Base-by-base conservation (phyloP, 805 yeast species). In the Kodamaea kakaduensis region DNA sequence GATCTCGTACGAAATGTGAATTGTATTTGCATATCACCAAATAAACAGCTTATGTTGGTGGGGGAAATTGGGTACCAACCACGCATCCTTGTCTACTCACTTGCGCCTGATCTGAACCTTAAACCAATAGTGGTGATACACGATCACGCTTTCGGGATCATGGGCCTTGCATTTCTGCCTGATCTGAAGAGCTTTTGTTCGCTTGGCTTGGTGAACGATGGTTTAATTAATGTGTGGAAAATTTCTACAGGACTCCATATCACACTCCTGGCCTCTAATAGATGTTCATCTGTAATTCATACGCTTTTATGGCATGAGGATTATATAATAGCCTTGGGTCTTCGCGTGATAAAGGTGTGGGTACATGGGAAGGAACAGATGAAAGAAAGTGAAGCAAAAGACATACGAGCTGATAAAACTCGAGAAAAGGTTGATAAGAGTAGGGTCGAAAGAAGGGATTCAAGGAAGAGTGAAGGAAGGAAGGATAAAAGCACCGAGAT, bases 21-120 rank as follows among this genome's bases (percentile, higher is more conserved):
- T 30, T 75, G 84, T 40, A 50, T 81, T n/a, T 73, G 78, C 2
- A 56, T 81, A 4, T 71, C 85, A 0, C 76, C 82, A 0, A 73
- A 75, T 48, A 67, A 62, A 24, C 64, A 56, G 29, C 45, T 75
- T 4, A 52, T 83, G 17, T 87, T 87, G 0, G 75, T 81, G 10
- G 90, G 90, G 2, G 90, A 83, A 49, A 54, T 69, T 0, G 89
- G 89, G 0, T 78, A 78, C 42, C 76, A 71, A 43, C 90, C 90
- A 1, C 61, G 88, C 13, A 67, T 83, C 2, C 55, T 80, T 14
- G 45, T 81, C 9, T 81, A 70, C 47, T 77, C 84, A 2, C 55
- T 78, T 10, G 78, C 80, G 0, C 62, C 69, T 10, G 69, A 69
- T 41, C 64, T 76, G 31, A 48, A 61, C 9, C 48, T 58, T 4